These are phyloP conservation scores for Globisporangium barbulae DNA, from an alignment of 352 stramenopile genomes.

Conservation along the genomic window DNA sequence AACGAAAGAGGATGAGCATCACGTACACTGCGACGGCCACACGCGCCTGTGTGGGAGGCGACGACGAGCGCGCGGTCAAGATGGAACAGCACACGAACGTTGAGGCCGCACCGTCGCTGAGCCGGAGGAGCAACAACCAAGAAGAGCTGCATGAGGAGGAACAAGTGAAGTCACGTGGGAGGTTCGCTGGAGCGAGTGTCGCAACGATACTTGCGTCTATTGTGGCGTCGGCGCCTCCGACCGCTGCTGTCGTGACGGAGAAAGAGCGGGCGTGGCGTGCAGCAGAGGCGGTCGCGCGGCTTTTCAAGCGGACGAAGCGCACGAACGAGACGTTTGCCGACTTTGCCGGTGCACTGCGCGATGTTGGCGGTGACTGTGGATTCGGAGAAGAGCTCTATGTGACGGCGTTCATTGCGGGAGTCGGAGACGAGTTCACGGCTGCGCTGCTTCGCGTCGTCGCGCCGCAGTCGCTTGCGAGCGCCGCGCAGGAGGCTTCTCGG, in stretches of 20 bases:
- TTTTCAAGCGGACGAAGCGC: constrained; percentile 14
- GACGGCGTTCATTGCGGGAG: constrained; percentile 12
- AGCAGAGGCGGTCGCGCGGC: constrained; percentile 8
- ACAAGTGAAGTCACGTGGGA: no score
- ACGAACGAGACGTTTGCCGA: constrained; percentile 12
- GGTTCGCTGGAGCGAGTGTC: background rate
- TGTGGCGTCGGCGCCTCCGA: background rate
- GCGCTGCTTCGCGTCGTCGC: constrained; percentile 11
- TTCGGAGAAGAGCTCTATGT: constrained; percentile 12
- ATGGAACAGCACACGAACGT: background rate
- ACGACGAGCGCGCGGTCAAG: background rate
- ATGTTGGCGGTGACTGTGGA: background rate
- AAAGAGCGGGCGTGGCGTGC: constrained; percentile 1
- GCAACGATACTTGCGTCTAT: background rate
- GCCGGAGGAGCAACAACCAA: background rate
- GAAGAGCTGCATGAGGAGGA: background rate
- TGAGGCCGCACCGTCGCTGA: background rate
- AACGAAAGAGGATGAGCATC: background rate
- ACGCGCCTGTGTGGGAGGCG: background rate
- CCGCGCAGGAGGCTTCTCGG: constrained; percentile 9
- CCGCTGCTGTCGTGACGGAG: background rate
- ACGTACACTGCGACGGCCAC: background rate
- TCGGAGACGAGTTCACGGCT: constrained; percentile 17
- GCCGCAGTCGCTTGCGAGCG: constrained; percentile 5
- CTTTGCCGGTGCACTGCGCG: constrained; percentile 4